These are phyloP conservation scores for Penicillium soppii DNA, from an alignment of 495 filamentous ascomycete species.

Conservation along the genomic window DNA sequence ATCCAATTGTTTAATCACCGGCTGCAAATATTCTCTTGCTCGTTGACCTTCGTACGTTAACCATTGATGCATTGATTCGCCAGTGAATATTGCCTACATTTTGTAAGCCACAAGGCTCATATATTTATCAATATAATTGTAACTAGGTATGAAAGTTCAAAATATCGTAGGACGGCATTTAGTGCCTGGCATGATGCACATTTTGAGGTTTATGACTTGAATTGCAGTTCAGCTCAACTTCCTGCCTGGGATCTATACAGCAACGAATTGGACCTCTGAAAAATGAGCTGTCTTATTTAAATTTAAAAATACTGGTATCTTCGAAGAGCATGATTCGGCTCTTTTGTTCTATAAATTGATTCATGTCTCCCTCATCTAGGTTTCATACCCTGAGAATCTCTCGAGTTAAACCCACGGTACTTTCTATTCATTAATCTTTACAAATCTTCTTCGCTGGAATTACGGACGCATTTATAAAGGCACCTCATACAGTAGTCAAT, in stretches of 20 bases:
- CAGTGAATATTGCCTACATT: no score
- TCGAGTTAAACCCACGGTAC: background rate
- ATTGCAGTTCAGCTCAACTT: background rate
- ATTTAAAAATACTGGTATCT: no score
- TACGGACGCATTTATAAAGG: background rate
- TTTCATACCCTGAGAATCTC: background rate
- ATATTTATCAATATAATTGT: background rate
- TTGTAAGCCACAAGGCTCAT: no score
- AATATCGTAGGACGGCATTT: conserved; percentile 1
- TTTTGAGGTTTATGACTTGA: background rate
- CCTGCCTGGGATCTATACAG: background rate
- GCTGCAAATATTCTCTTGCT: no score
- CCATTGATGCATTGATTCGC: no score
- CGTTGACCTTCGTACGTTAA: no score
- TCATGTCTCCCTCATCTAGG: background rate
- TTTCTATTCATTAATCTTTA: background rate
- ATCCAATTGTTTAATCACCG: no score
- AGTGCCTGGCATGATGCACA: background rate
- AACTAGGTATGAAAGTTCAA: background rate
- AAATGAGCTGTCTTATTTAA: background rate
- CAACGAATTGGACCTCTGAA: background rate
- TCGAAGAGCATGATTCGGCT: background rate
- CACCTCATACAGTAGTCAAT: background rate
- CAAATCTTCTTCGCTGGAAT: background rate
- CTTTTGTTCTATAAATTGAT: background rate